These are phyloP conservation scores for Hygrocybe punicea DNA, from an alignment of 768 basidiomycete genomes.

Conservation along the genomic window DNA sequence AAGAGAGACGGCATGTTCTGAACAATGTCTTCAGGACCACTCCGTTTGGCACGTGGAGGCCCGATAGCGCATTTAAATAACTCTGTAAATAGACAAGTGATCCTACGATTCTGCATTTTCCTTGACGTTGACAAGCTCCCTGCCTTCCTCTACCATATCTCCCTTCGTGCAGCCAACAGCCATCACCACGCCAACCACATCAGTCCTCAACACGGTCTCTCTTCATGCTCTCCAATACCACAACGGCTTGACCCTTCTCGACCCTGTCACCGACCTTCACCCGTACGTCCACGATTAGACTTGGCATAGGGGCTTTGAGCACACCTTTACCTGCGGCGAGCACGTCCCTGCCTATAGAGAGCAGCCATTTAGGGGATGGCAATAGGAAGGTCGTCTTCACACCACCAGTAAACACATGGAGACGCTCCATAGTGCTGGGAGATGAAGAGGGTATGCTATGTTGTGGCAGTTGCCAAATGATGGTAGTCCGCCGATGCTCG, in stretches of 20 bases:
- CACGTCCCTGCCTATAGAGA: slow-evolving; percentile 61
- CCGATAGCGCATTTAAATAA: neutral
- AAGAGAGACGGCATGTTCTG: slow-evolving; percentile 64
- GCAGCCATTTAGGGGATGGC: slow-evolving; percentile 69
- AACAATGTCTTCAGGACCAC: no score
- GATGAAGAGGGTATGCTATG: slow-evolving; percentile 50
- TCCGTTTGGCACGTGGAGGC: no score
- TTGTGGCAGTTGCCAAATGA: slow-evolving; percentile 67
- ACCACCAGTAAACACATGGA: slow-evolving; percentile 70
- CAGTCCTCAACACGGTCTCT: slow-evolving; percentile 85
- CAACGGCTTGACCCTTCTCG: slow-evolving; percentile 74
- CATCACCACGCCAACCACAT: slow-evolving; percentile 63
- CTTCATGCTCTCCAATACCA: slow-evolving; percentile 96
- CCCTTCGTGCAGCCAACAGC: slow-evolving; percentile 76
- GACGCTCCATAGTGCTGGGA: slow-evolving; percentile 59
- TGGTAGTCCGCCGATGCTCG: slow-evolving; percentile 53
- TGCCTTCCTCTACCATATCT: slow-evolving; percentile 88
- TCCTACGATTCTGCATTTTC: slow-evolving; percentile 24
- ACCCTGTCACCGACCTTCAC: slow-evolving; percentile 76
- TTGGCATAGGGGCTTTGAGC: slow-evolving; percentile 87
- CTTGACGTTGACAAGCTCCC: slow-evolving; percentile 70
- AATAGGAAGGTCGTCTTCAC: slow-evolving; percentile 62
- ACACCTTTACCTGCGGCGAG: slow-evolving; percentile 57
- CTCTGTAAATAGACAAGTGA: neutral
- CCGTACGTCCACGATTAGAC: slow-evolving; percentile 83